Base-by-base conservation (phyloP, 208 protist species). In the Trypanosoma mega region DNA sequence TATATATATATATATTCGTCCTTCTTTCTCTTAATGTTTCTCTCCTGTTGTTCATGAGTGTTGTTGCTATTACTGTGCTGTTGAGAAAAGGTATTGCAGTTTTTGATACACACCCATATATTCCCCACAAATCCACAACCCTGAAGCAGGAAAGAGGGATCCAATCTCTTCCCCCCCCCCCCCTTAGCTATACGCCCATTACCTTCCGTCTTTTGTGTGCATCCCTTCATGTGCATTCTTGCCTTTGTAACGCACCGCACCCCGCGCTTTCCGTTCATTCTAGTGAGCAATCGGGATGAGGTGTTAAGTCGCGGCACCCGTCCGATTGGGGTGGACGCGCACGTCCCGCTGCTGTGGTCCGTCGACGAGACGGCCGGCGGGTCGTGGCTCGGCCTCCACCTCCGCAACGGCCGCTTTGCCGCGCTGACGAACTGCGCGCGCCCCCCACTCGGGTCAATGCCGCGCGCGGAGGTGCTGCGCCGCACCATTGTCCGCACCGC, bases 311-410 rank as follows among this genome's bases (percentile, higher is more conserved):
- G 82, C 5, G 43, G 45, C 37, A 85, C 82, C 14, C 56, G 62
- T 39, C 65, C 65, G 0, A 56, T 85, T 12, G 50, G 45, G 34
- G 47, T 76, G 16, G 71, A 82, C 56, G 0, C 30, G 0, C n/a
- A 29, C 9, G 77, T 67, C 0, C 74, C 75, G 0, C 47, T 85
- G 4, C 27, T 89, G 27, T 85, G 82, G 64, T 64, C 77, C 4
- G 59, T 75, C 0, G 82, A 85, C 49, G 59, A 58, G 2, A 44
- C 66, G n/a, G 78, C 74, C 0, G 82, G 82, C 14, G 82, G 82
- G 2, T 83, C 82, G n/a, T 89, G 82, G 82, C 72, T 89, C 33
- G 78, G 82, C n/a, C 54, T 89, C 14, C 63, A 89, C 31, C 60
- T 68, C 0, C 36, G 31, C 39, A 78, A 39, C 57, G 82, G 82